Percentiles rank a stretch among this genome's conserved stretches.
These are phyloP conservation scores for Neoboletus magnificus DNA, from an alignment of 768 basidiomycete genomes.

Conservation along the genomic window DNA sequence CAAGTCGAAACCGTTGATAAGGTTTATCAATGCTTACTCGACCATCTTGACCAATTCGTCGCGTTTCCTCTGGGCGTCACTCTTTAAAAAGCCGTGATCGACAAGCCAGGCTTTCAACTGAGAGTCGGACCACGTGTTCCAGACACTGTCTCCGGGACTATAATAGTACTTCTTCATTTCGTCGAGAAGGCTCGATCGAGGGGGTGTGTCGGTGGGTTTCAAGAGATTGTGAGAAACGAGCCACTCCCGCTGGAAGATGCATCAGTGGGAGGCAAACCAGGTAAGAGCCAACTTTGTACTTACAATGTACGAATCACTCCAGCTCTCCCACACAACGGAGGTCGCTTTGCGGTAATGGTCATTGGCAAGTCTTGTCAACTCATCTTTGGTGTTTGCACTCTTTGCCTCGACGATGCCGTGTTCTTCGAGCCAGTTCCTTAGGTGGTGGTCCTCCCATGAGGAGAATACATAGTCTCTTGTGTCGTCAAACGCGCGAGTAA, in stretches of 20 bases:
- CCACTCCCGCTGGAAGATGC: constrained; percentile 64
- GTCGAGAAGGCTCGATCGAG: constrained; percentile 53
- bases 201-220: constrained; percentile 51
- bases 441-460: constrained; percentile 78
- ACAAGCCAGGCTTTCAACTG: constrained; percentile 79
- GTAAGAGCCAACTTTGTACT: constrained; percentile 18
- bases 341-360: constrained; percentile 61
- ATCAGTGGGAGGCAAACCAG: neutral
- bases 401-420: constrained; percentile 70
- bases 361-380: constrained; percentile 67
- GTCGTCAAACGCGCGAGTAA: constrained; percentile 55
- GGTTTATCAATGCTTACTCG: constrained; percentile 39
- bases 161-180: constrained; percentile 84
- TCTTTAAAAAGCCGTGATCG: constrained; percentile 67
- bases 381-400: constrained; percentile 48
- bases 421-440: constrained; percentile 70
- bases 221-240: constrained; percentile 75
- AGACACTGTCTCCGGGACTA: constrained; percentile 48
- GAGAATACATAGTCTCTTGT: constrained; percentile 86
- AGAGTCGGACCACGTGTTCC: constrained; percentile 72
- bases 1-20: too few species aligned
- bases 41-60: constrained; percentile 80
- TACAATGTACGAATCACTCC: constrained; percentile 84
- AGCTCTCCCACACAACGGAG: constrained; percentile 73
- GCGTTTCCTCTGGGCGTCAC: constrained; percentile 57